Conservation (phyloP, 208 protist species). For the Spongospora subterranea region DNA sequence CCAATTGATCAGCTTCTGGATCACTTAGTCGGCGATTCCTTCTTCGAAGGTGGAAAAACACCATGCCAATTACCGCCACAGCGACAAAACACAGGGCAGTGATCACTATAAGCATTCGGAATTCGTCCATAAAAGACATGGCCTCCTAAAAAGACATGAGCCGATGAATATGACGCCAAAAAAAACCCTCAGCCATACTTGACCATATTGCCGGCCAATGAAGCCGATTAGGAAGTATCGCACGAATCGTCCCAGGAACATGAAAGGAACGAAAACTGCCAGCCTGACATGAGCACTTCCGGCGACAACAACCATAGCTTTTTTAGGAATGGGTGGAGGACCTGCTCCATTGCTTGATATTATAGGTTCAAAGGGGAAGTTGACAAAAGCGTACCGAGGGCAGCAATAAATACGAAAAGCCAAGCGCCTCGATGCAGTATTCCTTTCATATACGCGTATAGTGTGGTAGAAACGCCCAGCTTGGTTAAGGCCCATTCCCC, state of each 20-base stretch:
- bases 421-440: background rate
- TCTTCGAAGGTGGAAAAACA: too few species aligned
- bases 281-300: slow-evolving; percentile 20
- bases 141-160: too few species aligned
- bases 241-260: slow-evolving; percentile 1
- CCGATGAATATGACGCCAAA: too few species aligned
- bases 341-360: too few species aligned
- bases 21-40: too few species aligned
- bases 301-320: slow-evolving; percentile 41
- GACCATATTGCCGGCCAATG: slow-evolving; percentile 18
- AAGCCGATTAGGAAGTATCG: slow-evolving; percentile 34
- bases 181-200: too few species aligned
- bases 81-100: too few species aligned
- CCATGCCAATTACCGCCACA: too few species aligned
- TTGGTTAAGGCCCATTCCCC: background rate
- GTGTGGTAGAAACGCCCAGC: slow-evolving; percentile 22
- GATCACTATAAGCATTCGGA: too few species aligned
- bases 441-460: background rate
- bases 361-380: background rate
- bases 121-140: too few species aligned
- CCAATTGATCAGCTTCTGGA: too few species aligned
- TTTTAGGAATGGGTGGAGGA: slow-evolving; percentile 10
- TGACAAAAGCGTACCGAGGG: background rate
- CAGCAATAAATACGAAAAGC: slow-evolving; percentile 12
- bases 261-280: background rate